Evolutionary conservation across 768 basidiomycete species (phyloP).

Genomic region (Thelephora ganbajun): DNA sequence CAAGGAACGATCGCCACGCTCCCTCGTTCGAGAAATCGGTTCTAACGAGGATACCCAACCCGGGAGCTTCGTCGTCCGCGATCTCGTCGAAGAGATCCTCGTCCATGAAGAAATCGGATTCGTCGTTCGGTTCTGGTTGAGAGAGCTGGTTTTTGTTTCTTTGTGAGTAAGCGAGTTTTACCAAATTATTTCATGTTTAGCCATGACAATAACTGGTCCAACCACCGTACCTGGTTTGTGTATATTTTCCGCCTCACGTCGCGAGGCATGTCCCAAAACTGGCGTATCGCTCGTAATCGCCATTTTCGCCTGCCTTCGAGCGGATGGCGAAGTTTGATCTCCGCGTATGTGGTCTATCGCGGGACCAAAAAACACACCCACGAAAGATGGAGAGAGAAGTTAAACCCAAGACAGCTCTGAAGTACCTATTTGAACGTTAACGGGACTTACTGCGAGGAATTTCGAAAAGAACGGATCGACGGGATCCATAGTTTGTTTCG

Average conservation of each 20-base stretch:
- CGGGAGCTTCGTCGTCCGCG: constrained; percentile 29
- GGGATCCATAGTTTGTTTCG: neutral
- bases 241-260: constrained; percentile 11
- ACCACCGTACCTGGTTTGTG: neutral
- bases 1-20: constrained; percentile 46
- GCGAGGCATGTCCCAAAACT: constrained; percentile 28
- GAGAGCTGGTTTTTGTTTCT: constrained; percentile 9
- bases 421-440: no score
- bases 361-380: no score
- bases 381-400: neutral
- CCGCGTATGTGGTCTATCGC: constrained; percentile 26
- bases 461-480: neutral
- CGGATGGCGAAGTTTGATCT: constrained; percentile 30
- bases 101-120: constrained; percentile 22
- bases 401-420: no score
- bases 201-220: no score
- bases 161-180: neutral
- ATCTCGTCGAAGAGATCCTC: constrained; percentile 39
- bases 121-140: constrained; percentile 7
- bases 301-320: constrained; percentile 42
- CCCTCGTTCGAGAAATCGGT: constrained; percentile 58
- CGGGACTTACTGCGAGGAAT: neutral
- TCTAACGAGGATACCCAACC: constrained; percentile 52
- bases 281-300: constrained; percentile 35
- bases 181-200: neutral